Percentiles rank a stretch among this genome's conserved stretches.
Evolutionary conservation across 2,329 filamentous ascomycete species (phyloP).

Genomic region (Aspergillus sojae): DNA sequence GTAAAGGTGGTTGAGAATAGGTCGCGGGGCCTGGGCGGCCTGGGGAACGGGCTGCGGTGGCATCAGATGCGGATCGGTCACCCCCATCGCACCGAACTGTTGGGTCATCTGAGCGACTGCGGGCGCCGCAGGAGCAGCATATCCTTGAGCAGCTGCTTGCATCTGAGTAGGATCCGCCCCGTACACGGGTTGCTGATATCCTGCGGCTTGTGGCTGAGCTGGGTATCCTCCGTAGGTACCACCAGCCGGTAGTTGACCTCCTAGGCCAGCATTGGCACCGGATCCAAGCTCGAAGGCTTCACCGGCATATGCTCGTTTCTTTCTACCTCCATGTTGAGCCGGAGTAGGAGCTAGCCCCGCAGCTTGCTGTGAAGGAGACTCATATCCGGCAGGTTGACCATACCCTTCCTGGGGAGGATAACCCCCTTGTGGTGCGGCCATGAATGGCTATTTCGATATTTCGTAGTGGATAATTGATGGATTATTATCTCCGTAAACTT

Average conservation of each 20-base stretch:
- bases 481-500: conserved; percentile 1
- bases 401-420: conserved; percentile 56
- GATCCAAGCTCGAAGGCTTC: conserved; percentile 91
- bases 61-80: conserved; percentile 61
- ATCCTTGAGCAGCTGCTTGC: conserved; percentile 68
- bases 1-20: conserved; percentile 80
- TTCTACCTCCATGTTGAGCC: conserved; percentile 52
- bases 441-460: conserved; percentile 27
- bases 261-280: conserved; percentile 75
- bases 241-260: conserved; percentile 53
- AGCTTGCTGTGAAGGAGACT: conserved; percentile 42
- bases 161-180: conserved; percentile 47
- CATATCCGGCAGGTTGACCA: conserved; percentile 43
- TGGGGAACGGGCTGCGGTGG: conserved; percentile 43
- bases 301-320: conserved; percentile 93
- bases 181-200: conserved; percentile 47
- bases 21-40: conserved; percentile 47
- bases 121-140: conserved; percentile 58
- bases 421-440: conserved; percentile 56
- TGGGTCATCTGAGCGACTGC: conserved; percentile 75
- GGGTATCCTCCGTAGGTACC: conserved; percentile 67
- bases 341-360: conserved; percentile 34
- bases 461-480: background rate
- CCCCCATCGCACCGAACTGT: conserved; percentile 78
- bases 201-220: conserved; percentile 51